phyloP scores from a whole-genome alignment of 2,329 filamentous ascomycete species.

The Diplodia corticola region DNA sequence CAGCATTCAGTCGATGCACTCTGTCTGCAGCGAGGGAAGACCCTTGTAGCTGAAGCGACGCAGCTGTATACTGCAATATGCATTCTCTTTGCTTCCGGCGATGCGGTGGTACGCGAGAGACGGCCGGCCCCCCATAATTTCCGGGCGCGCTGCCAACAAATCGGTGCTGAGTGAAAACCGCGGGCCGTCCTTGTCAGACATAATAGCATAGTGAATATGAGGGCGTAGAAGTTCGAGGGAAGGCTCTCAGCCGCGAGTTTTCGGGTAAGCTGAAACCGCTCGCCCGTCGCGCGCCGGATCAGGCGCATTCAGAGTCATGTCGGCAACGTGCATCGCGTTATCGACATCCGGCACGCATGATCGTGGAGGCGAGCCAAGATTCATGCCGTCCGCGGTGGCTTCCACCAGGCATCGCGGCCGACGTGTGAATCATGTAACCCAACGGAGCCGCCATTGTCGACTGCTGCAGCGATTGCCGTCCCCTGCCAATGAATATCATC shows the following conservation, averaged over 20 bases:
- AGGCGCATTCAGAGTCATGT: background rate
- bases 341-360: constrained; percentile 11
- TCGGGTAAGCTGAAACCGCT: constrained; percentile 6
- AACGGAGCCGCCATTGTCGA: background rate
- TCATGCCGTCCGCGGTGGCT: constrained; percentile 6
- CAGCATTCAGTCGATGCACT: background rate
- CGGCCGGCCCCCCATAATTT: constrained; percentile 14
- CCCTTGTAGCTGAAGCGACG: constrained; percentile 3
- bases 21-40: background rate
- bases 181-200: constrained; percentile 8
- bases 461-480: background rate
- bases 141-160: background rate
- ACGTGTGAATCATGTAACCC: background rate
- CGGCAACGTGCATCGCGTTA: constrained; percentile 17
- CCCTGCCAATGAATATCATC: background rate
- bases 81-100: background rate
- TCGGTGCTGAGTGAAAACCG: background rate
- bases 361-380: constrained; percentile 18
- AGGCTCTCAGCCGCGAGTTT: background rate
- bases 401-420: background rate
- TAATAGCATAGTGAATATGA: background rate
- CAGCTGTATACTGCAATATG: constrained; percentile 5
- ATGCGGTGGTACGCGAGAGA: constrained; percentile 9
- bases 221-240: background rate
- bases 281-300: constrained; percentile 9